phyloP scores from a whole-genome alignment of 768 basidiomycete species.

The Pleurotus salmoneostramineus region DNA sequence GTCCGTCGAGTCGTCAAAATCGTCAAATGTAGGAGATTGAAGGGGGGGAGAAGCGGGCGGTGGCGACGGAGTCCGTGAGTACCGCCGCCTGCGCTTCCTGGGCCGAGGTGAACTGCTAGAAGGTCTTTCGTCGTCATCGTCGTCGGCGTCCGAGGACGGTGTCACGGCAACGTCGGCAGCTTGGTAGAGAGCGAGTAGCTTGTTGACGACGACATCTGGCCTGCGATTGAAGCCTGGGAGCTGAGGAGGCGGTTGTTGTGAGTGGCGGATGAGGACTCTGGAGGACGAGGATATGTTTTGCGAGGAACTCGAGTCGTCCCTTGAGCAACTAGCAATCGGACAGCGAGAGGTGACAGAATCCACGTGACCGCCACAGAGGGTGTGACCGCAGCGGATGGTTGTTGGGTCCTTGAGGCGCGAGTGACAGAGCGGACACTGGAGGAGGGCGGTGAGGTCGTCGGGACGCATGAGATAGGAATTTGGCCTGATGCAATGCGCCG shows the following conservation, averaged over 20 bases:
- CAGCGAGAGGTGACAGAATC: conserved; percentile 14
- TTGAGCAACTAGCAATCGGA: conserved; percentile 28
- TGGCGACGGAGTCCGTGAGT: conserved; percentile 1
- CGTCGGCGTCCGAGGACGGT: conserved; percentile 24
- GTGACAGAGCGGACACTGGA: conserved; percentile 61
- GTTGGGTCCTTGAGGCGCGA: conserved; percentile 53
- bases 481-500: not conserved
- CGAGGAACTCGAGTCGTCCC: conserved; percentile 13
- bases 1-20: not conserved
- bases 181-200: conserved; percentile 43
- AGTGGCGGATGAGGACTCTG: not conserved
- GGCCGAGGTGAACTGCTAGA: not conserved
- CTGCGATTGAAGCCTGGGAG: conserved; percentile 10
- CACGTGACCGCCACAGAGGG: conserved; percentile 62
- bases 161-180: conserved; percentile 3
- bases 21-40: not conserved
- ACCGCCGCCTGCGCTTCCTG: not conserved
- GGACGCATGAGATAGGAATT: conserved; percentile 7
- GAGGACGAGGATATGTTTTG: conserved; percentile 40
- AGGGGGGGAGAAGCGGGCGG: conserved; percentile 11
- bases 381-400: conserved; percentile 82
- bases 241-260: not conserved
- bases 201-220: conserved; percentile 56
- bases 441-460: conserved; percentile 24
- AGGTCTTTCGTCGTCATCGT: conserved; percentile 15